Conservation (phyloP, 768 basidiomycete species). For the Paxillus involutus region DNA sequence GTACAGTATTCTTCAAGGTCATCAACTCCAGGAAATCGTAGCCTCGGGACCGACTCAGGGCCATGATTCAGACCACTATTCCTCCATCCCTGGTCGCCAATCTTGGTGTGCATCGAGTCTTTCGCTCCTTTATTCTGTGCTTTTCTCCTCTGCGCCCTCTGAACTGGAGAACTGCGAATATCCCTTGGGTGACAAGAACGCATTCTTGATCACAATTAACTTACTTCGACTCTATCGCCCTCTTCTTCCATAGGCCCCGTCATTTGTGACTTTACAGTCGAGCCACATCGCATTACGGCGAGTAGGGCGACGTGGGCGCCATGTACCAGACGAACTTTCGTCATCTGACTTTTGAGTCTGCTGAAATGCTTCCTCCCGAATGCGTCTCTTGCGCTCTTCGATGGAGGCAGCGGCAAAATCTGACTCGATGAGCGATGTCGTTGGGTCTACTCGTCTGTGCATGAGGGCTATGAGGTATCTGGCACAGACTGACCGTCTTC, state of each 20-base stretch:
- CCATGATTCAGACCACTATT: too few species aligned
- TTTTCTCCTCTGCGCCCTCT: background rate
- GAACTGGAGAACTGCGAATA: background rate
- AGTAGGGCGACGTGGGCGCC: background rate
- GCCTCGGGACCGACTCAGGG: too few species aligned
- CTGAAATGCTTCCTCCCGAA: background rate
- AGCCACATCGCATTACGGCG: background rate
- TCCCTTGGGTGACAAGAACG: background rate
- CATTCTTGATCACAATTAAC: background rate
- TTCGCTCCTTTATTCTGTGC: background rate
- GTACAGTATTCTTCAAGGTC: too few species aligned
- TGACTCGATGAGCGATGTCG: too few species aligned
- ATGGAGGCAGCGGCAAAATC: background rate
- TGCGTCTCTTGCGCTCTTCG: background rate
- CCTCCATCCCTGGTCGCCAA: too few species aligned
- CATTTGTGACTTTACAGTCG: background rate
- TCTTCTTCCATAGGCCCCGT: background rate
- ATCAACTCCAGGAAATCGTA: too few species aligned
- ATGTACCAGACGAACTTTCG: background rate
- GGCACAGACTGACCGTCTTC: too few species aligned
- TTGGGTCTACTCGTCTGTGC: too few species aligned
- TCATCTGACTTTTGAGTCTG: background rate
- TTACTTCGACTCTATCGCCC: background rate
- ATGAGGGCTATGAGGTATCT: too few species aligned
- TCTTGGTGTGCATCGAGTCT: background rate